Evolutionary conservation across 2,329 filamentous ascomycete species (phyloP), one percentile per base, ranked within the genome.

Genomic region (Fusarium chlamydosporum): DNA sequence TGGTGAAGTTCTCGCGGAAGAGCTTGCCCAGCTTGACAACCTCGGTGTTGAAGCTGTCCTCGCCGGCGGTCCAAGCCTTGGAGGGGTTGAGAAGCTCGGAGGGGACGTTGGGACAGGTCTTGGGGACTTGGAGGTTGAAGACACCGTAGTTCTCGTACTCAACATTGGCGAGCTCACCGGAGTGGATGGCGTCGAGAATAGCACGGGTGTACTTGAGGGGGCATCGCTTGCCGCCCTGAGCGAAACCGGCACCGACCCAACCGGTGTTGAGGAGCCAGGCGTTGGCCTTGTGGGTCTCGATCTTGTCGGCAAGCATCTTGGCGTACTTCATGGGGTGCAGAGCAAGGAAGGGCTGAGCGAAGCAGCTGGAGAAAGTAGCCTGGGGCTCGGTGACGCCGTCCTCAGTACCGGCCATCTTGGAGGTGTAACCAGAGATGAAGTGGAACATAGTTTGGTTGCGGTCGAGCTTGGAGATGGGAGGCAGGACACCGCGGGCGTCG

Each of bases 351-450:
- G 96, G 96, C 85, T 99, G 96, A 58, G 96, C 96, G 83, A 99
- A 99, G 89, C 96, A 99, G 54, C 94, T 96, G 27, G 94, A 98
- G 90, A 99, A 99, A 77, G 96, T 99, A 26, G 96, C 96, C 84
- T 98, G 93, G 71, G 96, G 96, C 84, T 99, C 96, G 11, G 92
- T 96, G 71, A 99, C 90, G 77, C 96, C 96, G 72, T 97, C 93
- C 85, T 99, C 96, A 34, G 96, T 99, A 77, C 96, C 96, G 71
- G 96, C 96, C 96, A 99, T 99, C 91, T 99, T 99, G 79, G 95
- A 98, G 70, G 96, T 99, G 88, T 99, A 99, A 75, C 96, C 96
- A 18, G 93, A 97, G 83, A 99, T 99, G 90, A 99, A 99, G 88
- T 99, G 96, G 91, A 98, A 99, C 95, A 99, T 98, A 81, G 94